A percentile compares a stretch with the other conserved stretches of the same genome.
phyloP scores from a whole-genome alignment of 768 basidiomycete genomes.

The Suillus spraguei region DNA sequence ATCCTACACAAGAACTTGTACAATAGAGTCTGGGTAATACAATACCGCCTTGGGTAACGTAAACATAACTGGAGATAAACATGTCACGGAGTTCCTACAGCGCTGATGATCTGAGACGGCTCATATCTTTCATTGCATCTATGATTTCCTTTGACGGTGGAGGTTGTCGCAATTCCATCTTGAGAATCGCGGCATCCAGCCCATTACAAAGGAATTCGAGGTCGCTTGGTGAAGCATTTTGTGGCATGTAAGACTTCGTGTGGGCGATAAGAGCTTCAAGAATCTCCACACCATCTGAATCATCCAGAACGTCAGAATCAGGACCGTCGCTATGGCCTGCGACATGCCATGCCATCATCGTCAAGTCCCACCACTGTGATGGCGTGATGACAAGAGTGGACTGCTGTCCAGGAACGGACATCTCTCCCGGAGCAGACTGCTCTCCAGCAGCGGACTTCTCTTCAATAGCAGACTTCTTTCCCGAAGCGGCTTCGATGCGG shows the following conservation, averaged over 20 bases:
- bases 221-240: not conserved
- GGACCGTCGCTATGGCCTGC: not conserved
- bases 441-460: too few relatives aligned
- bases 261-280: not conserved
- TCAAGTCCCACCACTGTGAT: not conserved
- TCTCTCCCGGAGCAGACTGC: too few relatives aligned
- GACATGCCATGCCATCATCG: not conserved
- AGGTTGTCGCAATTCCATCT: not conserved
- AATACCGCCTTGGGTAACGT: too few relatives aligned
- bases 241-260: not conserved
- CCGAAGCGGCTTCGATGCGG: too few relatives aligned
- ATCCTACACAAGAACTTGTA: too few relatives aligned
- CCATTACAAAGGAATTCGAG: not conserved
- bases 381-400: not conserved
- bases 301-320: not conserved
- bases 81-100: too few relatives aligned
- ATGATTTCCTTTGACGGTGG: not conserved
- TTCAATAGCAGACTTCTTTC: too few relatives aligned
- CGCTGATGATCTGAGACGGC: too few relatives aligned
- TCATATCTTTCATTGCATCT: too few relatives aligned
- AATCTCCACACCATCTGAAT: not conserved
- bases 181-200: not conserved
- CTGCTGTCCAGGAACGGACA: not conserved
- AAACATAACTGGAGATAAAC: too few relatives aligned
- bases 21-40: too few relatives aligned